Conservation (phyloP, 2,329 filamentous ascomycete genomes). For the Tolypocladium cylindrosporum region DNA sequence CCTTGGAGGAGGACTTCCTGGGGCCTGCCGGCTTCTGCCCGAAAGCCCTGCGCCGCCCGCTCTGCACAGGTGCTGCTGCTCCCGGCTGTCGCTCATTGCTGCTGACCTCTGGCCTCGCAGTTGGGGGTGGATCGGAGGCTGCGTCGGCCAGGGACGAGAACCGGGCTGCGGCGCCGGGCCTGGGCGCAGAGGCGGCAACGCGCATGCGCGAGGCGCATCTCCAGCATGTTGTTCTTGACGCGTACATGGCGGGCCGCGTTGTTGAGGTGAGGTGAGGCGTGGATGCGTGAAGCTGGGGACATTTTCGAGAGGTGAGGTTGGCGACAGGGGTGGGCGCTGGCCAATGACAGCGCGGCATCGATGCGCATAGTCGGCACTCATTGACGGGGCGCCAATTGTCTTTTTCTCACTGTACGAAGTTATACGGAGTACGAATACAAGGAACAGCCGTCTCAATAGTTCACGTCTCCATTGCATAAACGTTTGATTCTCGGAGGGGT, state of each 20-base stretch:
- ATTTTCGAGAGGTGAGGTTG: slow-evolving; percentile 1
- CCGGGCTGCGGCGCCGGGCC: slow-evolving; percentile 10
- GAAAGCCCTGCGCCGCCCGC: neutral
- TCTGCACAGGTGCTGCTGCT: neutral
- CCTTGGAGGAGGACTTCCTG: neutral
- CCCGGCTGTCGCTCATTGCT: neutral
- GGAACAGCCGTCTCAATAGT: too few relatives aligned
- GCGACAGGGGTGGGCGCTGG: neutral
- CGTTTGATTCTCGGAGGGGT: neutral
- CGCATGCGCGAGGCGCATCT: slow-evolving; percentile 22
- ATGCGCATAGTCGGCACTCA: neutral
- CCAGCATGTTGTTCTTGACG: slow-evolving; percentile 23
- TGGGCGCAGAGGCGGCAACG: slow-evolving; percentile 6
- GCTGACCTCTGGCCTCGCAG: neutral
- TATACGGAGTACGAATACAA: too few relatives aligned
- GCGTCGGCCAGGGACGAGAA: slow-evolving; percentile 14
- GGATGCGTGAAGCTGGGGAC: neutral
- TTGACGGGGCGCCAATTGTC: too few relatives aligned
- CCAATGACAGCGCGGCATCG: neutral
- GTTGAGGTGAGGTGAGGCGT: neutral
- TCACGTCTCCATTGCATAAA: too few relatives aligned
- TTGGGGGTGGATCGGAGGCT: neutral
- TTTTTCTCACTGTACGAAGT: too few relatives aligned
- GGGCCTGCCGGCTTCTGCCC: neutral
- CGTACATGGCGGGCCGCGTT: slow-evolving; percentile 18